These are phyloP conservation scores for Plasmodium knowlesi DNA, from an alignment of 169 alveolate species.

Conservation along the genomic window DNA sequence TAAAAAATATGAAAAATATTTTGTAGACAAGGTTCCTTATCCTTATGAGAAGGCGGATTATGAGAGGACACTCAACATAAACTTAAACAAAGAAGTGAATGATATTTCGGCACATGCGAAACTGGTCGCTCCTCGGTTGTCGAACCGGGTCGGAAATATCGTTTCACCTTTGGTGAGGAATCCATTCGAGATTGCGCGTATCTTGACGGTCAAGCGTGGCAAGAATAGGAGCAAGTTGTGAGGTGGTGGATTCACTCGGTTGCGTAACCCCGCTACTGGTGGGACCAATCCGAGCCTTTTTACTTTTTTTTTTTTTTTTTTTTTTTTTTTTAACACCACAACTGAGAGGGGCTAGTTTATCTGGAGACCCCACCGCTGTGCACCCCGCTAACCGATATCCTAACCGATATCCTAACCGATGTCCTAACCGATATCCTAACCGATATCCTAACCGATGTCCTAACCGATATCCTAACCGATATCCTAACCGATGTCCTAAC, in stretches of 20 bases:
- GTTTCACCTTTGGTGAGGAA: conserved; percentile 19
- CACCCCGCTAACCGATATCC: too few species aligned
- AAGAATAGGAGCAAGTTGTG: conserved; percentile 22
- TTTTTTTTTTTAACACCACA: background rate
- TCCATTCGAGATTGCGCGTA: conserved; percentile 40
- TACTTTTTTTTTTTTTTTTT: too few species aligned
- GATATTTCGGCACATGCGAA: conserved; percentile 6
- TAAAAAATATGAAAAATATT: conserved; percentile 38
- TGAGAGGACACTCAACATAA: conserved; percentile 49
- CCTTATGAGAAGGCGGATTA: conserved; percentile 20
- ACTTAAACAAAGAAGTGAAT: conserved; percentile 48
- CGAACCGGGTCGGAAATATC: conserved; percentile 48
- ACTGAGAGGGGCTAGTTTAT: background rate
- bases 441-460: background rate
- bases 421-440: background rate
- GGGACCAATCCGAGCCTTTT: background rate
- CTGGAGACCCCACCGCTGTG: background rate
- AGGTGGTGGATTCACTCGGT: background rate
- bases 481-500: background rate
- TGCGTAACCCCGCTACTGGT: background rate
- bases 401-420: background rate
- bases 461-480: background rate
- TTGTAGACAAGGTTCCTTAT: conserved; percentile 50
- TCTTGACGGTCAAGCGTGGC: conserved; percentile 16
- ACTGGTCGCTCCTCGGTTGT: conserved; percentile 24